These are phyloP conservation scores for Aureobasidium subglaciale DNA, from an alignment of 2,329 filamentous ascomycete genomes.

Conservation along the genomic window DNA sequence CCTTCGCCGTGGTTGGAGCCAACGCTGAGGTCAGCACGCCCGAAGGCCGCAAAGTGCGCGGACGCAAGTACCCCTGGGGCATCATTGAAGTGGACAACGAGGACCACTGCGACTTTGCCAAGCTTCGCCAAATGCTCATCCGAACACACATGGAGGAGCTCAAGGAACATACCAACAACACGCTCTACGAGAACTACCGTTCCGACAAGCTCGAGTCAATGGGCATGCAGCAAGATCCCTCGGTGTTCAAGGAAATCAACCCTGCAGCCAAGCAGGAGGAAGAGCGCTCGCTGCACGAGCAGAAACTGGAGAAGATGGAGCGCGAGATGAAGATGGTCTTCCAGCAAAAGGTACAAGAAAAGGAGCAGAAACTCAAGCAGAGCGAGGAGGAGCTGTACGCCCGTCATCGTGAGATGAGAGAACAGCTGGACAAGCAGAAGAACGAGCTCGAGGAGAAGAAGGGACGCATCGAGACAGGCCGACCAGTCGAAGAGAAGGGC, in stretches of 20 bases:
- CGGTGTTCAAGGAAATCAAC: slow-evolving; percentile 99
- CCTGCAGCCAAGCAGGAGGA: slow-evolving; percentile 99
- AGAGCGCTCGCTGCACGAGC: slow-evolving; percentile 94
- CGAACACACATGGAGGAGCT: slow-evolving; percentile 99
- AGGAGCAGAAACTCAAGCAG: slow-evolving; percentile 99
- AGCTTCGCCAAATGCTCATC: slow-evolving; percentile 99
- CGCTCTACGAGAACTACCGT: slow-evolving; percentile 98
- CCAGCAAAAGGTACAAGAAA: slow-evolving; percentile 99
- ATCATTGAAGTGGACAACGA: slow-evolving; percentile 99
- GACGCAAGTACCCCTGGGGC: slow-evolving; percentile 95
- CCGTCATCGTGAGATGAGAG: slow-evolving; percentile 99
- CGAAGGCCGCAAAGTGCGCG: slow-evolving; percentile 91
- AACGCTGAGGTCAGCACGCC: slow-evolving; percentile 87
- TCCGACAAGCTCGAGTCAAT: slow-evolving; percentile 98
- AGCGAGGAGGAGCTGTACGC: slow-evolving; percentile 98
- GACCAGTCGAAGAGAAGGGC: slow-evolving; percentile 93
- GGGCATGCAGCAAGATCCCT: slow-evolving; percentile 97
- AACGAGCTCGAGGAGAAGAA: slow-evolving; percentile 98
- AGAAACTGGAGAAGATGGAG: slow-evolving; percentile 99
- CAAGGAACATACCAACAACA: slow-evolving; percentile 99
- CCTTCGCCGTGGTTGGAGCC: slow-evolving; percentile 94
- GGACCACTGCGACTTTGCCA: slow-evolving; percentile 99
- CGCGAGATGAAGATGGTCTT: slow-evolving; percentile 99
- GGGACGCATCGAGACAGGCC: slow-evolving; percentile 83
- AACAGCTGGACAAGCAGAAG: slow-evolving; percentile 93